phyloP scores from a whole-genome alignment of 2,329 filamentous ascomycete species.

The Lasiodiplodia hormozganensis region DNA sequence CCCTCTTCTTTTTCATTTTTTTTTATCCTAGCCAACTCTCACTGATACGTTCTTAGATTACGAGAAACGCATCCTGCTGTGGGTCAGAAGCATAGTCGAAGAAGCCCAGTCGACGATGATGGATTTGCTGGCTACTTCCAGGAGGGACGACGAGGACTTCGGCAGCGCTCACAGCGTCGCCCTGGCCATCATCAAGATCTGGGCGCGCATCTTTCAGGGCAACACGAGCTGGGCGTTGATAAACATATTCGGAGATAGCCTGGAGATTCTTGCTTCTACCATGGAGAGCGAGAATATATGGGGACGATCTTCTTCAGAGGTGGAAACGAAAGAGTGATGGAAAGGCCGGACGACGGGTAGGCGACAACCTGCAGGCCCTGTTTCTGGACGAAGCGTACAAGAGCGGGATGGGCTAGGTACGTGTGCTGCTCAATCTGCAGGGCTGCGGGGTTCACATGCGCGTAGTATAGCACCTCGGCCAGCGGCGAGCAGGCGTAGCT shows the following conservation, averaged over 20 bases:
- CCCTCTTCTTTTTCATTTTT: background rate
- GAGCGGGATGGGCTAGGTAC: too few species aligned
- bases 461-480: too few species aligned
- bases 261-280: slow-evolving; percentile 38
- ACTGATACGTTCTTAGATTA: slow-evolving; percentile 32
- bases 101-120: slow-evolving; percentile 49
- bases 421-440: too few species aligned
- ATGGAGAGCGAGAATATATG: background rate
- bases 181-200: slow-evolving; percentile 53
- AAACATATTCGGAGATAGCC: slow-evolving; percentile 52
- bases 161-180: slow-evolving; percentile 43
- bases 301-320: too few species aligned
- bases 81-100: slow-evolving; percentile 56
- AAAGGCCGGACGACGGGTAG: too few species aligned
- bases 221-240: slow-evolving; percentile 59
- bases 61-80: slow-evolving; percentile 56
- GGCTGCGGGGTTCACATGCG: too few species aligned
- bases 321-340: too few species aligned
- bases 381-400: too few species aligned
- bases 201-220: slow-evolving; percentile 56
- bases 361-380: too few species aligned
- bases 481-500: too few species aligned
- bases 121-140: slow-evolving; percentile 36
- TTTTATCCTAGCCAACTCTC: background rate
- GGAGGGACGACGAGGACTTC: slow-evolving; percentile 33